phyloP scores from a whole-genome alignment of 1,139 yeast genomes.

The Saccharomyces hybrid region DNA sequence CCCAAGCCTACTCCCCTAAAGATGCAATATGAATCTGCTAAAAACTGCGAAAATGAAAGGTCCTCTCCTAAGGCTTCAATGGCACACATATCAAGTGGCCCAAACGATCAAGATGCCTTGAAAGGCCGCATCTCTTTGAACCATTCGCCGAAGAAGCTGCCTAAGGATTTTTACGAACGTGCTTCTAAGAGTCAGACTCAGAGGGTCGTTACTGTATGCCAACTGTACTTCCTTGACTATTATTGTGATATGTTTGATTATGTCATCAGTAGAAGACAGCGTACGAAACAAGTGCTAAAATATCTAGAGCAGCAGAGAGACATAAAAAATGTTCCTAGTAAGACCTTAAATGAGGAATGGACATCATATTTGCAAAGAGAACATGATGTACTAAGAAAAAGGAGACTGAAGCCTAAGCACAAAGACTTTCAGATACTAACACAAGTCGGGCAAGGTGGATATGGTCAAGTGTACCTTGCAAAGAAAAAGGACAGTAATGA shows the following conservation, averaged over 20 bases:
- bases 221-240: constrained; percentile 80
- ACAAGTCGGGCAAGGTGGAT: constrained; percentile 99
- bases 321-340: constrained; percentile 37
- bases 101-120: neutral
- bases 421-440: constrained; percentile 94
- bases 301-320: constrained; percentile 41
- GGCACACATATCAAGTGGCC: neutral
- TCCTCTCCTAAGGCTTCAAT: neutral
- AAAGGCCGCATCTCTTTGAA: constrained; percentile 7
- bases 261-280: constrained; percentile 71
- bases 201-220: constrained; percentile 75
- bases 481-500: constrained; percentile 91
- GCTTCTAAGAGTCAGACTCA: constrained; percentile 72
- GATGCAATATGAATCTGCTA: neutral
- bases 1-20: neutral
- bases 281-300: constrained; percentile 59
- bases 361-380: constrained; percentile 76
- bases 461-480: constrained; percentile 94
- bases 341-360: constrained; percentile 51
- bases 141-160: constrained; percentile 36
- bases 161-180: constrained; percentile 48
- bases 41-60: neutral
- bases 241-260: constrained; percentile 95
- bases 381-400: constrained; percentile 72
- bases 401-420: constrained; percentile 86